A percentile compares a stretch with the other conserved stretches of the same genome.
These are phyloP conservation scores for Metarhizium guizhouense DNA, from an alignment of 2,329 filamentous ascomycete genomes.

Conservation along the genomic window DNA sequence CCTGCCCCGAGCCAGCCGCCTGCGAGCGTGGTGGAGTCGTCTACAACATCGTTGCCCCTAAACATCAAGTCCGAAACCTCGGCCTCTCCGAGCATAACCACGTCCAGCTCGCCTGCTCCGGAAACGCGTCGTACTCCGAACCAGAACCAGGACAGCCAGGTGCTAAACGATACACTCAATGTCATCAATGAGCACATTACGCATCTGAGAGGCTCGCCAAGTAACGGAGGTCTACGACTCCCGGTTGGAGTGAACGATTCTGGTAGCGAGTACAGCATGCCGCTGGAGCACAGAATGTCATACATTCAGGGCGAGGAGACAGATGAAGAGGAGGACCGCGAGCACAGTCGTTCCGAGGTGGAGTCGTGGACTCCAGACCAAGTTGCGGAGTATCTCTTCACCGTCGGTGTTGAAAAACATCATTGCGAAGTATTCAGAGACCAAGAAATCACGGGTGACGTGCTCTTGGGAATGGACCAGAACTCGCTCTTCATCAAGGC, in stretches of 20 bases:
- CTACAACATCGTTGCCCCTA: slow-evolving; percentile 34
- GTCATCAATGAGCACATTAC: slow-evolving; percentile 97
- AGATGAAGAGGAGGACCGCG: slow-evolving; percentile 77
- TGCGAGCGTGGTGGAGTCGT: slow-evolving; percentile 18
- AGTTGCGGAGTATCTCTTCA: slow-evolving; percentile 84
- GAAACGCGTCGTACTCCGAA: slow-evolving; percentile 30
- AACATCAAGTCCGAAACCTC: slow-evolving; percentile 27
- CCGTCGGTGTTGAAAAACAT: slow-evolving; percentile 72
- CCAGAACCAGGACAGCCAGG: slow-evolving; percentile 50
- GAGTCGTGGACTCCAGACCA: slow-evolving; percentile 69
- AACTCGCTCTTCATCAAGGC: slow-evolving; percentile 92
- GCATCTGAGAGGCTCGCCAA: slow-evolving; percentile 56
- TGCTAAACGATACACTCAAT: slow-evolving; percentile 89
- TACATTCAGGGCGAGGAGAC: slow-evolving; percentile 94
- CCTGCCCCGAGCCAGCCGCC: slow-evolving; percentile 18
- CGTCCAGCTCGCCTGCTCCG: slow-evolving; percentile 18
- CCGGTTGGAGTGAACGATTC: slow-evolving; percentile 63
- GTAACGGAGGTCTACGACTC: slow-evolving; percentile 41
- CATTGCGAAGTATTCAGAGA: slow-evolving; percentile 93
- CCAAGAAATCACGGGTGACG: slow-evolving; percentile 92
- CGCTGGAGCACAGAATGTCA: slow-evolving; percentile 67
- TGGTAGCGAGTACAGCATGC: slow-evolving; percentile 81
- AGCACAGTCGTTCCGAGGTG: slow-evolving; percentile 65
- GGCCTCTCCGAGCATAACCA: slow-evolving; percentile 16
- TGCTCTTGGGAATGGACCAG: slow-evolving; percentile 90